Percentiles rank a stretch among this genome's conserved stretches.
Conservation (phyloP, 2,329 filamentous ascomycete genomes). For the Metarhizium guizhouense region DNA sequence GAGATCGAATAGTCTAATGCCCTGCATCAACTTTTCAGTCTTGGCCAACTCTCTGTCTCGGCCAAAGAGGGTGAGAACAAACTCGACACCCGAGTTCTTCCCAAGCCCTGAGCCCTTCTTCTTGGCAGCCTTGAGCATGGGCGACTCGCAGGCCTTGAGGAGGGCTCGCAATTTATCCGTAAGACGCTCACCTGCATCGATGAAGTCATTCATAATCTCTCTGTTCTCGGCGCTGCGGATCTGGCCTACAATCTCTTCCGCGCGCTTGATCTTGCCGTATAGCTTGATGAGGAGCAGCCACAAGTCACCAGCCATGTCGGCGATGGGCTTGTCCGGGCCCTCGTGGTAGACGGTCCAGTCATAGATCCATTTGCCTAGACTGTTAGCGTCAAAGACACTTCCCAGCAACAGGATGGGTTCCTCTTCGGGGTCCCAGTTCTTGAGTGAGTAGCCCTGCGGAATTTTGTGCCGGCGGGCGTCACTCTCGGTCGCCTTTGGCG, state of each 20-base stretch:
- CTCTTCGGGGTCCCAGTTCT: conserved; percentile 96
- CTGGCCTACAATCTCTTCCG: conserved; percentile 65
- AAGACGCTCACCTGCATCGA: conserved; percentile 78
- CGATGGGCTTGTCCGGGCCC: conserved; percentile 71
- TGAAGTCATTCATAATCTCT: conserved; percentile 82
- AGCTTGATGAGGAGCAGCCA: conserved; percentile 94
- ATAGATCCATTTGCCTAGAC: conserved; percentile 97
- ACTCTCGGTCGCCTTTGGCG: conserved; percentile 45
- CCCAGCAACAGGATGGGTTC: conserved; percentile 89
- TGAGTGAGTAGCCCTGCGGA: conserved; percentile 82
- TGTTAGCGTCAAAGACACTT: conserved; percentile 95
- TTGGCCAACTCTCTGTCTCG: conserved; percentile 80
- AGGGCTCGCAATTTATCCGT: conserved; percentile 78
- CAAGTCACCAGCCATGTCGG: conserved; percentile 86
- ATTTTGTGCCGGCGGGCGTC: conserved; percentile 63
- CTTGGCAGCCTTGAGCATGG: conserved; percentile 88
- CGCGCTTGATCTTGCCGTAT: conserved; percentile 85
- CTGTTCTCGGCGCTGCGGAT: conserved; percentile 66
- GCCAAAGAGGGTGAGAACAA: conserved; percentile 92
- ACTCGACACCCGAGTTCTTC: conserved; percentile 87
- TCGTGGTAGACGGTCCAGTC: conserved; percentile 96
- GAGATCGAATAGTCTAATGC: conserved; percentile 80
- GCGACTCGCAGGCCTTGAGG: conserved; percentile 84
- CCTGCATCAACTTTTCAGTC: conserved; percentile 89
- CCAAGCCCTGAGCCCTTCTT: conserved; percentile 61